Conservation (phyloP, 768 basidiomycete species). For the Lactarius indigo region DNA sequence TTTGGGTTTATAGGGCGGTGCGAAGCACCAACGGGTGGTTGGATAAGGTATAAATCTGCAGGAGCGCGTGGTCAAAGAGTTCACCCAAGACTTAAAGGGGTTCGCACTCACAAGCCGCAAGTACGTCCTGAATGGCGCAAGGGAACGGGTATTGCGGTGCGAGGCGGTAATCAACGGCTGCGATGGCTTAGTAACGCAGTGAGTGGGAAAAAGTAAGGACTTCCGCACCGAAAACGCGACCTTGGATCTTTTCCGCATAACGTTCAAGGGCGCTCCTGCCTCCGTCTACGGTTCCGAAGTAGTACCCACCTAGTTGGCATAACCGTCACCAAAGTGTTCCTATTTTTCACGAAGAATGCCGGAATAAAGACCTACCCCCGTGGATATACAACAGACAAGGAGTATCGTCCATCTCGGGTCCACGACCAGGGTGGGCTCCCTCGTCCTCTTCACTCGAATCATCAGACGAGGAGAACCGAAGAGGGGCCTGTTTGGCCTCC, state of each 20-base stretch:
- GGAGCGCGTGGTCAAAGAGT: not conserved
- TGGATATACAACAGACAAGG: conserved; percentile 82
- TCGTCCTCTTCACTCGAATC: conserved; percentile 27
- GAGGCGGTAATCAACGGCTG: conserved; percentile 75
- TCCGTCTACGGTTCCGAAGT: conserved; percentile 75
- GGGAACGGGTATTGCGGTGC: conserved; percentile 97
- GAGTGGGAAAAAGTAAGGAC: not conserved
- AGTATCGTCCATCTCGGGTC: conserved; percentile 75
- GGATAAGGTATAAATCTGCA: conserved; percentile 86
- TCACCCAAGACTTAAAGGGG: not conserved
- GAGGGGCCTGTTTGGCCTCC: not conserved
- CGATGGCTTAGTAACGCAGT: not conserved
- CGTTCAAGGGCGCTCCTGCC: conserved; percentile 69
- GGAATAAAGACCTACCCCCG: conserved; percentile 48
- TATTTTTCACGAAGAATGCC: conserved; percentile 21
- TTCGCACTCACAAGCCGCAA: conserved; percentile 70
- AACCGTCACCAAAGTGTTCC: not conserved
- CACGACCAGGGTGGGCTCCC: conserved; percentile 36
- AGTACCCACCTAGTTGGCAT: conserved; percentile 60
- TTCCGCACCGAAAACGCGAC: conserved; percentile 70
- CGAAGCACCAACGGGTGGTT: conserved; percentile 72
- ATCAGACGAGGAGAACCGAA: not conserved
- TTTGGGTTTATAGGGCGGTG: conserved; percentile 78
- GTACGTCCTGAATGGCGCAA: conserved; percentile 79
- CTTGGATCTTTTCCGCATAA: conserved; percentile 87